A percentile compares a stretch with the other conserved stretches of the same genome.
These are phyloP conservation scores for Cercospora berteroae DNA, from an alignment of 2,329 filamentous ascomycete species.

Conservation along the genomic window DNA sequence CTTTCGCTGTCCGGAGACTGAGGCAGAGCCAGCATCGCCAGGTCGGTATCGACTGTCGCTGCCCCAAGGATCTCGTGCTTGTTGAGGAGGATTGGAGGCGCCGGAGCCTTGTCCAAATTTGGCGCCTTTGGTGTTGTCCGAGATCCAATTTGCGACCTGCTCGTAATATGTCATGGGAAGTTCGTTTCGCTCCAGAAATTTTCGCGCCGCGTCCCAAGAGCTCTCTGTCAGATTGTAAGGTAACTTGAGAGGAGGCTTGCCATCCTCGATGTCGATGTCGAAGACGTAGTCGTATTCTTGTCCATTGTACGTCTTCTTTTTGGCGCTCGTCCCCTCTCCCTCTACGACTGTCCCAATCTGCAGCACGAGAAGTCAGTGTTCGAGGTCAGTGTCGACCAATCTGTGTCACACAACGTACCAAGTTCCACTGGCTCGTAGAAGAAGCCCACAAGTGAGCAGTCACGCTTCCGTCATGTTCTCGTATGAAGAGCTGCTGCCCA, in stretches of 20 bases:
- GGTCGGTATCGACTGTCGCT: conserved; percentile 76
- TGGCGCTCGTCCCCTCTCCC: conserved; percentile 72
- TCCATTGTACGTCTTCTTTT: conserved; percentile 71
- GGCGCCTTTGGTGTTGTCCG: conserved; percentile 82
- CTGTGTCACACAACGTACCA: conserved; percentile 22
- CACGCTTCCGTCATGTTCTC: conserved; percentile 74
- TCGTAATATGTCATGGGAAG: conserved; percentile 84
- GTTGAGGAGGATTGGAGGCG: conserved; percentile 41
- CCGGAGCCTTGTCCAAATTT: conserved; percentile 62
- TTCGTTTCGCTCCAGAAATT: conserved; percentile 86
- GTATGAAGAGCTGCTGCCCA: conserved; percentile 90
- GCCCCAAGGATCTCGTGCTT: conserved; percentile 70
- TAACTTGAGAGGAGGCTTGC: conserved; percentile 87
- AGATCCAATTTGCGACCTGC: conserved; percentile 89
- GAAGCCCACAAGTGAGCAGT: conserved; percentile 86
- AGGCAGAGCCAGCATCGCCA: conserved; percentile 55
- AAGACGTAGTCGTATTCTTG: conserved; percentile 96
- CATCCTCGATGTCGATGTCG: conserved; percentile 93
- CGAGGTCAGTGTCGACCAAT: not conserved
- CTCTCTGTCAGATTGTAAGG: conserved; percentile 92
- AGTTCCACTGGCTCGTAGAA: conserved; percentile 37
- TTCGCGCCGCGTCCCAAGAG: conserved; percentile 85
- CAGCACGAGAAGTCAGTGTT: not conserved
- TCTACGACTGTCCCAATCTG: conserved; percentile 92
- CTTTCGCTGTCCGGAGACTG: conserved; percentile 29